Percentiles rank a stretch among this genome's conserved stretches.
Conservation (phyloP, 768 basidiomycete genomes). For the Collybia mongolica region DNA sequence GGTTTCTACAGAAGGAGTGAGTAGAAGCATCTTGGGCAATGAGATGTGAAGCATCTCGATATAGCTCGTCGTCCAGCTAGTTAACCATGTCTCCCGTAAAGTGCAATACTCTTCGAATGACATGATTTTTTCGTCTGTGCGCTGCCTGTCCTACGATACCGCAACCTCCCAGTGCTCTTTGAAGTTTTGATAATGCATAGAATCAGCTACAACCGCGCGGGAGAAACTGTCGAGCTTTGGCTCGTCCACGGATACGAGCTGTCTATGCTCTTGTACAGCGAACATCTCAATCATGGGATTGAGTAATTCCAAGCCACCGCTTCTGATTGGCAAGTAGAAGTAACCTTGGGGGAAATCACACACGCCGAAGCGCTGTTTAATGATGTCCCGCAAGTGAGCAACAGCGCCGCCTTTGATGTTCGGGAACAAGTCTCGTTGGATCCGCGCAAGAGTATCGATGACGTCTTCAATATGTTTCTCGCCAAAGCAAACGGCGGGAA, state of each 20-base stretch:
- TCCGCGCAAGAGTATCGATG: slow-evolving; percentile 23
- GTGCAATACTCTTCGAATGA: background rate
- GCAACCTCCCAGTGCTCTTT: background rate
- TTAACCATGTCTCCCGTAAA: background rate
- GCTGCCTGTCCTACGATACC: background rate
- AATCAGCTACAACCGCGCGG: slow-evolving; percentile 15
- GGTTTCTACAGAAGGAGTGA: background rate
- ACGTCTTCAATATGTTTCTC: slow-evolving; percentile 21
- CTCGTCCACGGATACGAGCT: too few species aligned
- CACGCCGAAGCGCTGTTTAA: slow-evolving; percentile 27
- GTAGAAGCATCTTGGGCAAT: background rate
- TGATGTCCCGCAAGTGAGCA: slow-evolving; percentile 20
- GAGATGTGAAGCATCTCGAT: background rate
- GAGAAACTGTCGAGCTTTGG: too few species aligned
- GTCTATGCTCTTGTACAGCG: slow-evolving; percentile 18
- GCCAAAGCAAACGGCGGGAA: slow-evolving; percentile 26
- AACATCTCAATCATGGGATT: slow-evolving; percentile 38
- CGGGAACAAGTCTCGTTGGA: slow-evolving; percentile 27
- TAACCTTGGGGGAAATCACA: slow-evolving; percentile 26
- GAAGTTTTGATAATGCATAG: background rate
- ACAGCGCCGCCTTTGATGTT: slow-evolving; percentile 18
- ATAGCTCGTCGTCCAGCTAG: background rate
- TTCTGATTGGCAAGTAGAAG: slow-evolving; percentile 26
- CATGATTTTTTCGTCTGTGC: background rate
- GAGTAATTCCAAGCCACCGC: slow-evolving; percentile 26